Base-by-base conservation (phyloP, 2,329 filamentous ascomycete genomes). In the Verticillium tricorpus region DNA sequence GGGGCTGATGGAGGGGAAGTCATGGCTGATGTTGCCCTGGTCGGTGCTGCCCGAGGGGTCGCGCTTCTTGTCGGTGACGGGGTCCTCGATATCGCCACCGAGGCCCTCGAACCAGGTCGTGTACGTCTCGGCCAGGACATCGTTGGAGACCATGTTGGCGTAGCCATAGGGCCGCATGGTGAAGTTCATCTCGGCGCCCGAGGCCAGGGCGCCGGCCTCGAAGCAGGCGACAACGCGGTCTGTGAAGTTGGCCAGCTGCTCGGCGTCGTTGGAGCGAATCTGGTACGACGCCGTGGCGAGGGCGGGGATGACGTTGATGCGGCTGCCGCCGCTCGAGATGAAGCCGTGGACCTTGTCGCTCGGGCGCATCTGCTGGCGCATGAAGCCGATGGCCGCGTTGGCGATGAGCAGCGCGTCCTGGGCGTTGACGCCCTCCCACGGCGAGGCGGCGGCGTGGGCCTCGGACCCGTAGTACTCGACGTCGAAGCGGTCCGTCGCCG, bases 211-310 rank as follows among this genome's bases (percentile, higher is more conserved):
- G 6, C 67, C 74, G 1, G 71, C 74, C 28, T 75, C 71, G 2
- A 78, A 70, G 60, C 77, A 80, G 19, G 68, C 66, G 14, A 64
- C 59, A 3, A 71, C 64, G 0, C 68, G 65, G 11, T 67, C 65
- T 0, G 63, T 66, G 19, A 52, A 52, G 45, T 52, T 52, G 25
- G 71, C 68, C 12, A 64, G 61, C 5, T 71, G 66, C 0, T 68
- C 54, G 2, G 68, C 62, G 5, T 64, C 62, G 22, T 80, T 75
- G 52, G 77, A 82, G 28, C 85, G 86, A 67, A 86, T 80, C 50
- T 82, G 83, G 67, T 76, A 86, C 6, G 86, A 89, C 68, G 82
- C 82, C 50, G 81, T 83, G 22, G 85, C 84, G 5, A 88, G 74
- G 19, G 75, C 72, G 2, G 73, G 72, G 22, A 80, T 78, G 28